Base-by-base conservation (phyloP, 2,329 filamentous ascomycete genomes). In the Xylariales sp. region DNA sequence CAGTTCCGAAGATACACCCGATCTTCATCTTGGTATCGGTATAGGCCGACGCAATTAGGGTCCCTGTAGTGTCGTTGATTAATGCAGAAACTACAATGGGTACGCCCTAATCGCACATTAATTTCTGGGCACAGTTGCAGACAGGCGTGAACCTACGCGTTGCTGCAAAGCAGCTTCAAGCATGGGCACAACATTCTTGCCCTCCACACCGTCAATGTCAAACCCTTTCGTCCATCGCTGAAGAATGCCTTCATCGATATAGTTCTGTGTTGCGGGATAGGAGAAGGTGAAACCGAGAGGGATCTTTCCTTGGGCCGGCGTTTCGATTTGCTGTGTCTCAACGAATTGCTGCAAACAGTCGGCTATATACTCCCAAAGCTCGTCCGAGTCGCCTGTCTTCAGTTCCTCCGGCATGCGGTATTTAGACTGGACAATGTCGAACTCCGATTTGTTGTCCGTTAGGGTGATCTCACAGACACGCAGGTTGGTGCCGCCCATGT, bases 161-260 rank as follows among this genome's bases (percentile, higher is more conserved):
- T 89, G 90, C 68, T 86, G 84, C 67, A 97, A 83, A 28, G 93
- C 93, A 60, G 86, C 87, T 81, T 97, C 92, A 64, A 98, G 91
- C 82, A 95, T 92, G 57, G 93, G 93, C 9, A 97, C 94, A 34
- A 97, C 92, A 76, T 98, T 95, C 56, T 95, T 76, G 61, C 94
- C 94, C 83, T 97, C 94, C 52, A 97, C 93, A 46, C 93, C 94
- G 32, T 90, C 87, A 80, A 98, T 97, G 78, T 97, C 94, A 77
- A 97, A 97, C 2, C 95, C 95, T 84, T 98, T 98, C 74, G 95
- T 97, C 95, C 95, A 98, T 74, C 94, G 90, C 81, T 97, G 94
- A 65, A 97, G 86, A 46, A 97, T 87, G 73, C 94, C 95, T 80
- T 97, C 93, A 74, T 97, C 93, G 76, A 97, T 94, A 81, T 94